phyloP scores from a whole-genome alignment of 2,329 filamentous ascomycete genomes.

The Pseudofabraea citricarpa region DNA sequence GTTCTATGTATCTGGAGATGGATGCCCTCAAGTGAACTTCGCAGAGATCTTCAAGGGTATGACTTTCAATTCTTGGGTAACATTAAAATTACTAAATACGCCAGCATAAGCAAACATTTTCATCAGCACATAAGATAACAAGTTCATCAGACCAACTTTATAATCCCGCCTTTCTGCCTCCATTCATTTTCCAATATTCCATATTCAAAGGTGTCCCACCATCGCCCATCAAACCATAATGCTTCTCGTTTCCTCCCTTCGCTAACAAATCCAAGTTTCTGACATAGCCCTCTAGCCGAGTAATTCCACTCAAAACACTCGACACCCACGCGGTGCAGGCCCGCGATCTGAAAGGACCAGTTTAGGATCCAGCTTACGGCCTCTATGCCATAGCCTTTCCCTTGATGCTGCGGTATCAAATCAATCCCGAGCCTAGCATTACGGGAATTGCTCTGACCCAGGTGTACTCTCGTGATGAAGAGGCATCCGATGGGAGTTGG shows the following conservation, averaged over 20 bases:
- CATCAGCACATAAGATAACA: too few relatives aligned
- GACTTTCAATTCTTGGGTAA: too few relatives aligned
- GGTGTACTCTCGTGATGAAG: conserved; percentile 30
- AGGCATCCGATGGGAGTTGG: conserved; percentile 11
- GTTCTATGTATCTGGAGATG: too few relatives aligned
- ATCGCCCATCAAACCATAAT: conserved; percentile 31
- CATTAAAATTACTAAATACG: too few relatives aligned
- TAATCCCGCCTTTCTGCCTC: conserved; percentile 15
- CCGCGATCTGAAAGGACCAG: conserved; percentile 30
- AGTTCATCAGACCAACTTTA: too few relatives aligned
- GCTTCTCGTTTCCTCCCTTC: conserved; percentile 29
- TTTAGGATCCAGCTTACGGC: conserved; percentile 32
- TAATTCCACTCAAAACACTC: conserved; percentile 28
- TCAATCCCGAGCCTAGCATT: conserved; percentile 32
- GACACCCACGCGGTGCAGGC: conserved; percentile 32
- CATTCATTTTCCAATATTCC: conserved; percentile 31
- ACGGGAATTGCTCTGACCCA: conserved; percentile 26
- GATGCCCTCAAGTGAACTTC: too few relatives aligned
- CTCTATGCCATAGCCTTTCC: conserved; percentile 33
- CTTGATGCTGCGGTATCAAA: conserved; percentile 23
- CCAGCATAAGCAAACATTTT: too few relatives aligned
- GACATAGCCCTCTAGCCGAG: conserved; percentile 28
- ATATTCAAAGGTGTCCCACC: conserved; percentile 29
- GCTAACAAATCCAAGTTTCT: conserved; percentile 29
- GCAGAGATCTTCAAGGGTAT: too few relatives aligned